Evolutionary conservation across 768 basidiomycete species (phyloP).

Genomic region (Hemileccinum rubropunctum): DNA sequence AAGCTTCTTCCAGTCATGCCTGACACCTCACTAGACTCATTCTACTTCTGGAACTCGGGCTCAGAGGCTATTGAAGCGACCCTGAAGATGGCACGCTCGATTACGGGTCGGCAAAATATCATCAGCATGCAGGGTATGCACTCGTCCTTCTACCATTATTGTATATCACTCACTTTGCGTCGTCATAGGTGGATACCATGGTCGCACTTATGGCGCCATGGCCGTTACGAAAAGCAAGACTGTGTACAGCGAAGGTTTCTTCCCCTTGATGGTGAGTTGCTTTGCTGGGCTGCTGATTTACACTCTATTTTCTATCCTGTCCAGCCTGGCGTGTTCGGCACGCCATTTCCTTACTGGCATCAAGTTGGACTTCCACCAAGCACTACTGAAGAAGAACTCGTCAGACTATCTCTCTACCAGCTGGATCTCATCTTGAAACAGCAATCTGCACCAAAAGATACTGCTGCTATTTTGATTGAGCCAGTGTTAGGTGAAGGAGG

Average conservation of each 20-base stretch:
- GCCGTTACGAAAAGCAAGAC: slow-evolving; percentile 94
- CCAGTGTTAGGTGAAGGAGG: slow-evolving; percentile 95
- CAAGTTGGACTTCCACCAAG: slow-evolving; percentile 58
- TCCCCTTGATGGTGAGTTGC: slow-evolving; percentile 74
- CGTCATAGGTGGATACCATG: slow-evolving; percentile 75
- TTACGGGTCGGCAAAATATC: slow-evolving; percentile 83
- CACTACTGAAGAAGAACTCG: slow-evolving; percentile 56
- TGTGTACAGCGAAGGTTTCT: slow-evolving; percentile 74
- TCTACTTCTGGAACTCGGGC: slow-evolving; percentile 98
- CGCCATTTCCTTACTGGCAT: slow-evolving; percentile 94
- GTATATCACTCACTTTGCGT: not conserved
- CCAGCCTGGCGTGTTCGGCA: slow-evolving; percentile 79
- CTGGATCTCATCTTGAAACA: slow-evolving; percentile 77
- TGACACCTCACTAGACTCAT: slow-evolving; percentile 84
- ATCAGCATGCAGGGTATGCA: slow-evolving; percentile 81
- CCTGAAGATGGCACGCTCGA: slow-evolving; percentile 78
- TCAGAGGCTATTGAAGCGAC: slow-evolving; percentile 91
- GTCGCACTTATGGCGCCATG: slow-evolving; percentile 91
- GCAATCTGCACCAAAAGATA: slow-evolving; percentile 80
- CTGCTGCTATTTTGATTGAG: slow-evolving; percentile 92
- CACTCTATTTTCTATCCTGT: not conserved
- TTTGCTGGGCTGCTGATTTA: not conserved
- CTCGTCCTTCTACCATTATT: not conserved
- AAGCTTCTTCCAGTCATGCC: slow-evolving; percentile 88
- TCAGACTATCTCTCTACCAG: slow-evolving; percentile 69